Conservation (phyloP, 2,329 filamentous ascomycete genomes). For the Karstenula rhodostoma region DNA sequence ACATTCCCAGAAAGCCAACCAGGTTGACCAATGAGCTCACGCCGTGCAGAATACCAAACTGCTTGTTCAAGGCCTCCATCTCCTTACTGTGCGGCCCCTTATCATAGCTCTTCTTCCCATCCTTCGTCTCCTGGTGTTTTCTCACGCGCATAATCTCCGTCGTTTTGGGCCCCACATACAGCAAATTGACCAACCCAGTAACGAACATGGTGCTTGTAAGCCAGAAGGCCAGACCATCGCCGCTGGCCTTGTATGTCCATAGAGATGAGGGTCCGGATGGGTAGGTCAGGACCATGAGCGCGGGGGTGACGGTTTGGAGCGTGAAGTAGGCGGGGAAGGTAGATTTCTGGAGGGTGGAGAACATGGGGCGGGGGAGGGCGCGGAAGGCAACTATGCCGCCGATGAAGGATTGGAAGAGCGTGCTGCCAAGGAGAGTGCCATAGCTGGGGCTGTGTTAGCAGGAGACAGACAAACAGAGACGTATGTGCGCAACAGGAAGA, state of each 20-base stretch:
- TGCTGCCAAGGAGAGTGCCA: conserved; percentile 84
- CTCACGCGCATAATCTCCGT: conserved; percentile 77
- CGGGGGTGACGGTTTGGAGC: conserved; percentile 78
- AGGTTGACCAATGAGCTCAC: conserved; percentile 83
- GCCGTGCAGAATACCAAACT: conserved; percentile 81
- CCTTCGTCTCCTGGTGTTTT: conserved; percentile 84
- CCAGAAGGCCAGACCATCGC: conserved; percentile 42
- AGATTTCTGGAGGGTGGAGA: conserved; percentile 76
- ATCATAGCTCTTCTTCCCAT: conserved; percentile 88
- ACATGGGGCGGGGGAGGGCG: conserved; percentile 78
- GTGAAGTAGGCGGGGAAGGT: conserved; percentile 91
- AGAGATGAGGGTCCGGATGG: conserved; percentile 54
- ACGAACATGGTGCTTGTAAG: conserved; percentile 75
- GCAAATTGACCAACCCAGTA: conserved; percentile 75
- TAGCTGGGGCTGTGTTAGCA: conserved; percentile 64
- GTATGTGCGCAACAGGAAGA: neutral
- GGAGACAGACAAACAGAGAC: neutral
- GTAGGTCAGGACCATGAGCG: conserved; percentile 79
- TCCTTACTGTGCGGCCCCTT: conserved; percentile 80
- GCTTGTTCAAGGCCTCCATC: conserved; percentile 67
- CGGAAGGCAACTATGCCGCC: conserved; percentile 78
- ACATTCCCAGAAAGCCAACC: conserved; percentile 70
- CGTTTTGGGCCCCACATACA: conserved; percentile 77
- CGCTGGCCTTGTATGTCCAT: conserved; percentile 14
- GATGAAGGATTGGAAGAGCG: conserved; percentile 87